Evolutionary conservation across 2,329 filamentous ascomycete species (phyloP).

Genomic region (Mycogone perniciosa): DNA sequence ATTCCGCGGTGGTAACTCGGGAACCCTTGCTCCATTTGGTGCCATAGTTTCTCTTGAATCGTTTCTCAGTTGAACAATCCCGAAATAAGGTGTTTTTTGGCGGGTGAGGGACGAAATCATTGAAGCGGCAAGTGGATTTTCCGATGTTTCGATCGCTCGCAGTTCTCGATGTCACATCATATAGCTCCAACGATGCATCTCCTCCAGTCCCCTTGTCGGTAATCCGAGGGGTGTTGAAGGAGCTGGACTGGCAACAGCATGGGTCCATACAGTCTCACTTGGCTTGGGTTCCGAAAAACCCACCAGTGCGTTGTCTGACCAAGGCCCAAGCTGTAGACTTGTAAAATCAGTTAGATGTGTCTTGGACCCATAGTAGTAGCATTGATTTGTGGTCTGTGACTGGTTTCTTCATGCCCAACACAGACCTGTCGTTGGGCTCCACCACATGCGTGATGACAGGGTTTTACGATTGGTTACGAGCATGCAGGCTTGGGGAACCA

Average conservation of each 20-base stretch:
- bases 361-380: neutral
- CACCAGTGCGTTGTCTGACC: slow-evolving; percentile 14
- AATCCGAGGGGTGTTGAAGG: too few relatives aligned
- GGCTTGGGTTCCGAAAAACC: slow-evolving; percentile 2
- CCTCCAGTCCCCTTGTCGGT: too few relatives aligned
- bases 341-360: slow-evolving; percentile 17
- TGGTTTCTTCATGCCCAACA: slow-evolving; percentile 9
- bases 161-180: too few relatives aligned
- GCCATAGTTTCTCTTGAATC: neutral
- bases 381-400: neutral
- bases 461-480: slow-evolving; percentile 8
- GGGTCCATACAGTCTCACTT: slow-evolving; percentile 3
- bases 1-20: neutral
- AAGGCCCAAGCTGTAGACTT: slow-evolving; percentile 19
- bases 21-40: neutral
- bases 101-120: neutral
- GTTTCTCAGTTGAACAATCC: neutral
- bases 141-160: too few relatives aligned
- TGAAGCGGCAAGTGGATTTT: neutral
- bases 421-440: slow-evolving; percentile 10
- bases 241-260: neutral
- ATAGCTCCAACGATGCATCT: too few relatives aligned
- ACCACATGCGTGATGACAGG: slow-evolving; percentile 7
- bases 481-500: slow-evolving; percentile 8
- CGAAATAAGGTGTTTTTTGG: neutral